Base-by-base conservation (phyloP, 1,284 basidiomycete species). In the Cutaneotrichosporon sp. region DNA sequence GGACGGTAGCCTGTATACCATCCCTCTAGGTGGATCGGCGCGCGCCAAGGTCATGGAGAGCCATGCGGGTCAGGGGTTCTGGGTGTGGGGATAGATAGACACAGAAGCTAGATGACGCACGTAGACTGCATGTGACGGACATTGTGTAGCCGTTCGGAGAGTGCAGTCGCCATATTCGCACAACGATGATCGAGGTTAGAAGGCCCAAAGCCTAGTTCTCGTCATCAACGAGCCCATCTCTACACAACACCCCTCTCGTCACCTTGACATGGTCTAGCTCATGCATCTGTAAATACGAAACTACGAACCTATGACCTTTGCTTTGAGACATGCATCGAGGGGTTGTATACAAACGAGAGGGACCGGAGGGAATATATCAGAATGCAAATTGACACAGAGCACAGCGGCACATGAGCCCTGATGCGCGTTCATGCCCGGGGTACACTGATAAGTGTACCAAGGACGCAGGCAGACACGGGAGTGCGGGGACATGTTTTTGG, bases 1-100 rank as follows among this genome's bases (percentile, higher is more conserved):
- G 1, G 91, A 93, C 71, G 91, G 91, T 3, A 82, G 86, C 4
- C 86, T 92, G 56, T 83, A 85, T 14, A 75, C 78, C 6, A 85
- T 91, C 38, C 83, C 85, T 21, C 73, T 74, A 22, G 85, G 85
- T 6, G 89, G 88, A 9, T 83, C 46, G 34, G 76, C 72, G 21
- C 53, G 42, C 26, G 71, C 68, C 5, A 31, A 47, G n/a, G 63
- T 75, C 16, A 40, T 67, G 11, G 56, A 66, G n/a, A 53, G 62
- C 14, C 34, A 59, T 31, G 36, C 8, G 2, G 60, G 14, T 8
- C 58, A 60, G 21, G 69, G 69, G n/a, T 73, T 74, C 58, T 71
- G 58, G 62, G 69, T 72, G 2, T 74, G 69, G 64, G 67, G 60
- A 18, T 70, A 50, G 40, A 14, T 56, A 6, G 38, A 42, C 30